Conservation (phyloP, 2,329 filamentous ascomycete species). For the Ophiostoma perfectum region DNA sequence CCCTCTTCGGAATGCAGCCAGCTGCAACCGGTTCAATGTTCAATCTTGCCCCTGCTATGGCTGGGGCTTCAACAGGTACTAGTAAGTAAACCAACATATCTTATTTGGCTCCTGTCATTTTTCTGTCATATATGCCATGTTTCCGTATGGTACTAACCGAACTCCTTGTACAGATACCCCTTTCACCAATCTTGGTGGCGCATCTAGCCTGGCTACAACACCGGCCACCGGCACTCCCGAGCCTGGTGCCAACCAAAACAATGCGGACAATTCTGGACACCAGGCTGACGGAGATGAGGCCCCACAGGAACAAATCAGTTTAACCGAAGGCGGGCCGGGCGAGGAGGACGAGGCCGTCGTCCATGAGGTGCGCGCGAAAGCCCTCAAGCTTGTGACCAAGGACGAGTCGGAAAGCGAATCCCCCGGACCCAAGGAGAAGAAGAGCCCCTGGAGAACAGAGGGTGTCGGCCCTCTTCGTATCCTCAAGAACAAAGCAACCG, state of each 20-base stretch:
- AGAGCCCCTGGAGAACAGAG: conserved; percentile 60
- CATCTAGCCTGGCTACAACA: conserved; percentile 57
- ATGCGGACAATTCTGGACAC: conserved; percentile 38
- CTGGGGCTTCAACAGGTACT: conserved; percentile 39
- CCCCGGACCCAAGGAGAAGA: conserved; percentile 39
- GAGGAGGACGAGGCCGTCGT: conserved; percentile 68
- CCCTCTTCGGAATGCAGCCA: conserved; percentile 30
- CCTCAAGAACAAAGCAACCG: conserved; percentile 66
- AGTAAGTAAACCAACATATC: conserved; percentile 34
- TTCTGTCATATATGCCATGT: background rate
- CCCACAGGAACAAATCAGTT: conserved; percentile 63
- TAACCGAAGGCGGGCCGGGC: conserved; percentile 60
- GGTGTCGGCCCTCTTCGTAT: conserved; percentile 68
- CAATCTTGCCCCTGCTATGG: conserved; percentile 32
- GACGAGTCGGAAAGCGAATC: conserved; percentile 43
- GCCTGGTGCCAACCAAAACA: conserved; percentile 45
- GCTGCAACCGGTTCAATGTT: conserved; percentile 31
- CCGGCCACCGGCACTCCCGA: conserved; percentile 56
- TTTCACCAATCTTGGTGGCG: conserved; percentile 49
- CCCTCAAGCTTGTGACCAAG: conserved; percentile 53
- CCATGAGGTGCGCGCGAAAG: conserved; percentile 66
- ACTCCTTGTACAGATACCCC: conserved; percentile 44
- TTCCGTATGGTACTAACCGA: conserved; percentile 8
- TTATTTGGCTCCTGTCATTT: background rate
- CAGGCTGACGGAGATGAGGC: conserved; percentile 51